Conservation (phyloP, 1,284 basidiomycete species). For the Leccinum pachyderme region DNA sequence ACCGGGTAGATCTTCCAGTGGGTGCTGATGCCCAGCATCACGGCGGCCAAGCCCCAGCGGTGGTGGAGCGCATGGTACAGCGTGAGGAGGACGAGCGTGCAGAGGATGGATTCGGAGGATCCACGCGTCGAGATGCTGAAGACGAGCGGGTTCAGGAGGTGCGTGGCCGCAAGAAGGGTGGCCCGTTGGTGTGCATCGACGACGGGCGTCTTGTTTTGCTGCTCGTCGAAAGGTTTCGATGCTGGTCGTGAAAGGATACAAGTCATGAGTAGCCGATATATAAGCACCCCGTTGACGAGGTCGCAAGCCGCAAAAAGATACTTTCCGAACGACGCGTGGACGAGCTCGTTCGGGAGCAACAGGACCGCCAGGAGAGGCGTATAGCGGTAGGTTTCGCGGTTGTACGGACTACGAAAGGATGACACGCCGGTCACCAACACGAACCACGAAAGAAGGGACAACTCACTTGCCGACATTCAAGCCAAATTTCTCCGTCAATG, state of each 20-base stretch:
- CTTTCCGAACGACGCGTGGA: constrained; percentile 88
- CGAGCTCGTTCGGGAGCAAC: constrained; percentile 75
- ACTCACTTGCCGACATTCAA: constrained; percentile 69
- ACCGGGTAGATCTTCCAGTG: constrained; percentile 97
- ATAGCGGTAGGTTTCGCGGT: constrained; percentile 93
- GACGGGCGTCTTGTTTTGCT: constrained; percentile 10
- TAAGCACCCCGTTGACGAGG: constrained; percentile 76
- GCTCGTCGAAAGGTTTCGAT: constrained; percentile 8
- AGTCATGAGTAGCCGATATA: constrained; percentile 65
- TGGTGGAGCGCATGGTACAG: constrained; percentile 58
- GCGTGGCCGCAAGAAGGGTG: constrained; percentile 55
- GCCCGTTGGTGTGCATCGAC: constrained; percentile 32
- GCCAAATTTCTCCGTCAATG: constrained; percentile 41
- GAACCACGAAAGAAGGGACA: not conserved
- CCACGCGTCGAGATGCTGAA: constrained; percentile 96
- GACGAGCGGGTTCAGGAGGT: constrained; percentile 92
- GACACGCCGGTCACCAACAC: constrained; percentile 6
- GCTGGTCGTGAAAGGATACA: constrained; percentile 37
- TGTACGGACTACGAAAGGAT: constrained; percentile 72
- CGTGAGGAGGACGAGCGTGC: constrained; percentile 75
- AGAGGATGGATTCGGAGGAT: constrained; percentile 89
- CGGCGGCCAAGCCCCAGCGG: constrained; percentile 61
- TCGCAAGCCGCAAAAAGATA: constrained; percentile 87
- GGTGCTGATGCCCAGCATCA: constrained; percentile 75
- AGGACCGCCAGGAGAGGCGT: constrained; percentile 89